phyloP scores from a whole-genome alignment of 176 grass and related monocot genomes.

The Bolboschoenus planiculmis region DNA sequence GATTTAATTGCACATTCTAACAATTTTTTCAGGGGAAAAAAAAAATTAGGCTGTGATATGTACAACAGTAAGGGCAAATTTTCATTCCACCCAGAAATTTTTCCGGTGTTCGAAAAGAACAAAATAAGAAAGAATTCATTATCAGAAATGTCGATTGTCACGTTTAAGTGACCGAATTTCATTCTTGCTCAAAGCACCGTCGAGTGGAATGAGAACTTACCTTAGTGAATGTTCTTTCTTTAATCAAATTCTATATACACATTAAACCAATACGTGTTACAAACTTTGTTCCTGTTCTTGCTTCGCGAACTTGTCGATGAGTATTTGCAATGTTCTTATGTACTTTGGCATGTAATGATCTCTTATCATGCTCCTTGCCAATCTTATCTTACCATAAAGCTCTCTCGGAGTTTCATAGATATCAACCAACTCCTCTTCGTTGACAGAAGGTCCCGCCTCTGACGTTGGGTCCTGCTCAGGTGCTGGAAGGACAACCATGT shows the following conservation, averaged over 20 bases:
- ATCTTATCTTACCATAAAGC: conserved; percentile 73
- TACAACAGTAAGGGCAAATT: neutral
- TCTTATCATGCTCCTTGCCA: conserved; percentile 67
- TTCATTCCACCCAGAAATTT: conserved; percentile 2
- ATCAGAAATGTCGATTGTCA: neutral
- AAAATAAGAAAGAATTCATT: neutral
- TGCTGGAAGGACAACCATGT: conserved; percentile 66
- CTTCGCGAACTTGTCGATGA: conserved; percentile 54
- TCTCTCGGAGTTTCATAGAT: conserved; percentile 74
- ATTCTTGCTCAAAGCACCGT: neutral
- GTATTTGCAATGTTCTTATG: conserved; percentile 58
- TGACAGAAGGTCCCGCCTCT: neutral
- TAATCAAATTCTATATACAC: conserved; percentile 10
- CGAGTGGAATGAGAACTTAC: neutral
- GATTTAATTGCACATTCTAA: neutral
- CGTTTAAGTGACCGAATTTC: no score
- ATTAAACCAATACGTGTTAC: neutral
- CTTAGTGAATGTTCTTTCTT: neutral
- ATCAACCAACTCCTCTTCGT: conserved; percentile 38
- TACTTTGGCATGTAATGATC: conserved; percentile 98
- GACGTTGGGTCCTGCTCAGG: conserved; percentile 19
- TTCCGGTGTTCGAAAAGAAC: neutral
- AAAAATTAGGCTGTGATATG: neutral
- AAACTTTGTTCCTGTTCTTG: conserved; percentile 13
- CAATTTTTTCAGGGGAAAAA: neutral